phyloP scores from a whole-genome alignment of 345 rosid genomes.

The Brassica nigra region DNA sequence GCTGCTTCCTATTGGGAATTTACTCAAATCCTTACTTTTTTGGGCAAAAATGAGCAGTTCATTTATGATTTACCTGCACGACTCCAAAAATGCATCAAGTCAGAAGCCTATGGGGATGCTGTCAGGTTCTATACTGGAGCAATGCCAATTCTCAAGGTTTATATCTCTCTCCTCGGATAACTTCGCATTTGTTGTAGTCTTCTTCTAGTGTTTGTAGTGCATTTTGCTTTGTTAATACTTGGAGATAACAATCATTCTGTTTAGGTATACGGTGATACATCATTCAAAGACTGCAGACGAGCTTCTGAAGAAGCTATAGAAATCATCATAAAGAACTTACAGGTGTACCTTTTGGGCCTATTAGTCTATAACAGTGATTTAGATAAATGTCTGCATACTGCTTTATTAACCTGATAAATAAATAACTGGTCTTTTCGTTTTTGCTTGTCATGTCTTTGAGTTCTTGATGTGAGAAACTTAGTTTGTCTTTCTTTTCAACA shows the following conservation, averaged over 20 bases:
- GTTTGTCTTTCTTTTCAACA: slow-evolving; percentile 38
- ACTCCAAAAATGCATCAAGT: slow-evolving; percentile 89
- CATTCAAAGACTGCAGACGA: slow-evolving; percentile 93
- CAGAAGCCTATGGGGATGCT: slow-evolving; percentile 94
- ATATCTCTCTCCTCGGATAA: slow-evolving; percentile 12
- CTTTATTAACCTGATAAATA: slow-evolving; percentile 17
- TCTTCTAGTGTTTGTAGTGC: slow-evolving; percentile 3
- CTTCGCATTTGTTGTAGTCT: slow-evolving; percentile 14
- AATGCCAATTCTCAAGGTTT: slow-evolving; percentile 95
- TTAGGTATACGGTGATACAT: slow-evolving; percentile 94
- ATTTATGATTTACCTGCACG: slow-evolving; percentile 97
- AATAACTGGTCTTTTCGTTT: neutral
- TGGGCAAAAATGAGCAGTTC: slow-evolving; percentile 71
- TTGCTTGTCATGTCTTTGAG: slow-evolving; percentile 3
- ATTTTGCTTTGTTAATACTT: neutral
- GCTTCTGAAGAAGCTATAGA: slow-evolving; percentile 94
- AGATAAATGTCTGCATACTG: slow-evolving; percentile 11
- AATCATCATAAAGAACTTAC: slow-evolving; percentile 67
- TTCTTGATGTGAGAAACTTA: slow-evolving; percentile 16
- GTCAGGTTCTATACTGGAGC: slow-evolving; percentile 95
- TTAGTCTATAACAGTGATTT: neutral
- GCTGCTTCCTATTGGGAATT: slow-evolving; percentile 34
- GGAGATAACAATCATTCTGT: slow-evolving; percentile 26
- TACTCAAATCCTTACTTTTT: slow-evolving; percentile 47
- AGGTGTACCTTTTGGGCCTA: slow-evolving; percentile 55